phyloP scores from a whole-genome alignment of 2,329 filamentous ascomycete genomes.

The Chaetomiaceae sp. region DNA sequence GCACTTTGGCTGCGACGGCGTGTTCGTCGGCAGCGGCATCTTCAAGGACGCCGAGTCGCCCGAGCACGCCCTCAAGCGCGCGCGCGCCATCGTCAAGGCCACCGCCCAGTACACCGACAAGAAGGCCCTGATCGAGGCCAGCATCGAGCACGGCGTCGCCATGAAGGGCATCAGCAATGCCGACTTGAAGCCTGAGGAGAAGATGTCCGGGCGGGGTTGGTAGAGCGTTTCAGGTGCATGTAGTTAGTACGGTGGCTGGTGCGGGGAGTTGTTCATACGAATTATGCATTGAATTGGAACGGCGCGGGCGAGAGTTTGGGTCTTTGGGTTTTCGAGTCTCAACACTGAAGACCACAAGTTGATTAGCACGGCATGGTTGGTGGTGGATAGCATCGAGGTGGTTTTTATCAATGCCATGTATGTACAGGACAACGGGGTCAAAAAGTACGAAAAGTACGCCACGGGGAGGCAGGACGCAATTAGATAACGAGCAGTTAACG shows the following conservation, averaged over 20 bases:
- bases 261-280: not conserved
- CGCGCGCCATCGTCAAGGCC: conserved; percentile 90
- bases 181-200: conserved; percentile 71
- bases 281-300: not conserved
- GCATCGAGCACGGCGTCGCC: conserved; percentile 86
- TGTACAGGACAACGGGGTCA: not conserved
- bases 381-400: not conserved
- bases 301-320: no score
- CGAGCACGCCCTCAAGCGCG: conserved; percentile 82
- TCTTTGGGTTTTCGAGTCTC: conserved; percentile 1
- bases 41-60: conserved; percentile 66
- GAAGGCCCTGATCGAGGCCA: conserved; percentile 80
- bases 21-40: conserved; percentile 94
- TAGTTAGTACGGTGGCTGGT: not conserved
- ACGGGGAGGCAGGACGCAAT: no score
- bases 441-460: not conserved
- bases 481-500: no score
- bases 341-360: not conserved
- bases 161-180: conserved; percentile 94
- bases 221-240: conserved; percentile 37
- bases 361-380: not conserved
- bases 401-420: not conserved
- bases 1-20: conserved; percentile 96
- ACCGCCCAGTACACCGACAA: conserved; percentile 86
- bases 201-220: conserved; percentile 82